Base-by-base conservation (phyloP, 345 rosid species). In the Acer negundo region DNA sequence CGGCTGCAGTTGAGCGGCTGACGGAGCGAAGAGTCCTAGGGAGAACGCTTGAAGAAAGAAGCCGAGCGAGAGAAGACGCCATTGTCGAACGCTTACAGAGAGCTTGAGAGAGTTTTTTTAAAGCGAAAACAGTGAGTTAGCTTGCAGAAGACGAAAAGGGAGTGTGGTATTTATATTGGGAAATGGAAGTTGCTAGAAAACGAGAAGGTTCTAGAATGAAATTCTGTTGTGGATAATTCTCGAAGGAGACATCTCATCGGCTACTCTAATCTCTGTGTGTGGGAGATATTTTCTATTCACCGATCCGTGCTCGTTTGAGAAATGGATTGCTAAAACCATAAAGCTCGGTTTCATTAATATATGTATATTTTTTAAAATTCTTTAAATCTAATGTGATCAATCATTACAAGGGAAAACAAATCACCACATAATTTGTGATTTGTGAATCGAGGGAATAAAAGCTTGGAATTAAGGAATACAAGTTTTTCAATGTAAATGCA, bases 31-130 rank as follows among this genome's bases (percentile, higher is more conserved):
- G 7, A 58, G 75, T 72, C 35, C 62, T 70, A 2, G 86, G 78
- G 9, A 73, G 15, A 1, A 85, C 8, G 62, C 58, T 68, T 2
- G 84, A 80, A 7, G 89, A 69, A 3, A 80, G 47, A 7, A 90
- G 84, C 66, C 78, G 80, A 77, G 84, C 84, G 3, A 87, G 75
- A 10, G 84, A 86, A 5, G 84, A 85, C 8, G 92, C 88, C 92
- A 88, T 88, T 26, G 51, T n/a, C 2, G 23, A 28, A 3, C 15
- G 40, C 7, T 3, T 4, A 2, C 38, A 0, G 10, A 20, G 28
- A 20, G 28, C 16, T 28, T 7, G 17, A 0, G 44, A 44, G 15
- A 62, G 15, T 13, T 12, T 13, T 17, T 35, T 3, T 7, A 7
- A 49, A 56, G 26, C 12, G 58, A 15, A n/a, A 56, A 7, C 16